Conservation (phyloP, 345 rosid species). For the Sapria himalayana region DNA sequence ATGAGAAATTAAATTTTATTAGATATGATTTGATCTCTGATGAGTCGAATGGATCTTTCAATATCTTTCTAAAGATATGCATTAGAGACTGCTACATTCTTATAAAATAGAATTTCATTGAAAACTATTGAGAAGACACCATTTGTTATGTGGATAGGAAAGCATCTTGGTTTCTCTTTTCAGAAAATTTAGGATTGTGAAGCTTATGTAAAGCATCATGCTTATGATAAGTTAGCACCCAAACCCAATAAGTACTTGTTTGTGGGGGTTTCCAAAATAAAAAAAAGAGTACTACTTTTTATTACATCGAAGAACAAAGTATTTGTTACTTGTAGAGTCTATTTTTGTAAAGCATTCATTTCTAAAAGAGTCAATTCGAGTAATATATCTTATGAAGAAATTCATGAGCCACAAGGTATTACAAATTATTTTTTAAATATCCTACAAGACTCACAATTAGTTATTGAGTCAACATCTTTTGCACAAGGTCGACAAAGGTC, state of each 20-base stretch:
- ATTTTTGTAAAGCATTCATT: conserved; percentile 2
- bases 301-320: too few species aligned
- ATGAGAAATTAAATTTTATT: conserved; percentile 5
- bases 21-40: conserved; percentile 5
- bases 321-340: conserved; percentile 1
- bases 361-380: background rate
- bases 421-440: background rate
- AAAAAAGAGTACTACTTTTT: too few species aligned
- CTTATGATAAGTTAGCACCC: background rate
- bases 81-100: background rate
- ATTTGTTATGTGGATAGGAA: conserved; percentile 6
- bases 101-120: background rate
- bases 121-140: conserved; percentile 5
- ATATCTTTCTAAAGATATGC: too few species aligned
- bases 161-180: background rate
- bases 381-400: background rate
- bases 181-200: background rate
- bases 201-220: background rate
- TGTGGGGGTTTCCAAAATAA: too few species aligned
- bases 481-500: conserved; percentile 2
- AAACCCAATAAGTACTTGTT: background rate
- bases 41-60: too few species aligned
- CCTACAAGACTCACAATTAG: background rate
- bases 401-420: background rate
- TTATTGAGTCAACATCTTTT: background rate